A percentile compares a stretch with the other conserved stretches of the same genome.
Conservation (phyloP, 768 basidiomycete genomes). For the Psilocybe tampanensis region DNA sequence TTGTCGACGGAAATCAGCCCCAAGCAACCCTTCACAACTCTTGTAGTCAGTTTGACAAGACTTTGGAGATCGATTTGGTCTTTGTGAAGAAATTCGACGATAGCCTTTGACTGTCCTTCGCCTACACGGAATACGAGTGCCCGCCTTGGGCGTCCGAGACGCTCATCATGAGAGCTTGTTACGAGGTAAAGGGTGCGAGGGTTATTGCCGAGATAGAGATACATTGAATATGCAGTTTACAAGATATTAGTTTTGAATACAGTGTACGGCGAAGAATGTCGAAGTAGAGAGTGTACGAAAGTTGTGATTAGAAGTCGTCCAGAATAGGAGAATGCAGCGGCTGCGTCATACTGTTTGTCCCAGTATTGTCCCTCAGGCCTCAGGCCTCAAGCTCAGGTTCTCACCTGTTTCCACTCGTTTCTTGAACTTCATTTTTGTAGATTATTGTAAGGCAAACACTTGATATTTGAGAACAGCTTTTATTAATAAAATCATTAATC, state of each 20-base stretch:
- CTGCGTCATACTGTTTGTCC: not conserved
- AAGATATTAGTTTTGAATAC: not conserved
- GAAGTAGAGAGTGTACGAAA: not conserved
- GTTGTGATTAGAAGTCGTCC: not conserved
- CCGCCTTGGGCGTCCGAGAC: constrained; percentile 56
- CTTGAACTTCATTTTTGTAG: too few relatives aligned
- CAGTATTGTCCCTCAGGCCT: not conserved
- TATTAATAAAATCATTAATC: not conserved
- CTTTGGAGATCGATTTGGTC: constrained; percentile 69
- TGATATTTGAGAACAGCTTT: too few relatives aligned
- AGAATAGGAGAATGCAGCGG: not conserved
- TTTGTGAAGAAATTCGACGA: constrained; percentile 84
- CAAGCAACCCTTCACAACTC: constrained; percentile 80
- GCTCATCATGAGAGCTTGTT: constrained; percentile 69
- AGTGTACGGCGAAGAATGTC: not conserved
- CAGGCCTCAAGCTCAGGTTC: not conserved
- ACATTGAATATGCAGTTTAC: constrained; percentile 46
- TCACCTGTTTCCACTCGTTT: too few relatives aligned
- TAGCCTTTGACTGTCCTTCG: constrained; percentile 58
- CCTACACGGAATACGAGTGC: constrained; percentile 77
- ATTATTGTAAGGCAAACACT: too few relatives aligned
- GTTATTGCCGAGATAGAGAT: constrained; percentile 68
- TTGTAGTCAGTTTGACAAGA: constrained; percentile 67
- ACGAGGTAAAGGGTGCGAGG: constrained; percentile 76
- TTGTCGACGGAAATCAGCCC: constrained; percentile 78